Evolutionary conservation across 257 asterid species (phyloP).

Genomic region (Euphrasia confusa): DNA sequence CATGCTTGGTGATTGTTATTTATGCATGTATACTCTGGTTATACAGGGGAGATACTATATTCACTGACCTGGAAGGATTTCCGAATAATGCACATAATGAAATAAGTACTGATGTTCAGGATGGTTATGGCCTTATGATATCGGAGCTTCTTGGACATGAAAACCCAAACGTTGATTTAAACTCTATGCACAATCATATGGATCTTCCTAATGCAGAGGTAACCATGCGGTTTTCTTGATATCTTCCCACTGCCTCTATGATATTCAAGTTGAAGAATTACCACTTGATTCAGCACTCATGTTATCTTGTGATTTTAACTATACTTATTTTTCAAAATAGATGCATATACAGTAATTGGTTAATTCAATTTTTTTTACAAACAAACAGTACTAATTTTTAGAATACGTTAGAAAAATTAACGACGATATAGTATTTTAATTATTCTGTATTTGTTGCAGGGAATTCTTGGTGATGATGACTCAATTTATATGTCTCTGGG

Average conservation of each 20-base stretch:
- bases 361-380: background rate
- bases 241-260: constrained; percentile 11
- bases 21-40: constrained; percentile 17
- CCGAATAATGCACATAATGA: constrained; percentile 47
- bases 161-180: constrained; percentile 49
- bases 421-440: background rate
- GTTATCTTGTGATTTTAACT: constrained; percentile 13
- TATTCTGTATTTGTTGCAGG: constrained; percentile 47
- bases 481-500: constrained; percentile 90
- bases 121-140: constrained; percentile 84
- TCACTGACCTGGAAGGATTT: constrained; percentile 62
- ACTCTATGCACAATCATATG: constrained; percentile 64
- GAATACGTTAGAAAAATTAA: no score
- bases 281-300: background rate
- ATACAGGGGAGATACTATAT: constrained; percentile 64
- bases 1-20: constrained; percentile 22
- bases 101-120: constrained; percentile 57
- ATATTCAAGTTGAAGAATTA: constrained; percentile 4
- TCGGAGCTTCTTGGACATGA: constrained; percentile 77
- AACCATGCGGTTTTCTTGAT: constrained; percentile 22
- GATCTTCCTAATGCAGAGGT: constrained; percentile 84
- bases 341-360: background rate
- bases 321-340: constrained; percentile 19
- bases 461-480: constrained; percentile 91
- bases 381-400: background rate